A percentile compares a stretch with the other conserved stretches of the same genome.
phyloP scores from a whole-genome alignment of 768 basidiomycete species.

The Pulveroboletus sp. region DNA sequence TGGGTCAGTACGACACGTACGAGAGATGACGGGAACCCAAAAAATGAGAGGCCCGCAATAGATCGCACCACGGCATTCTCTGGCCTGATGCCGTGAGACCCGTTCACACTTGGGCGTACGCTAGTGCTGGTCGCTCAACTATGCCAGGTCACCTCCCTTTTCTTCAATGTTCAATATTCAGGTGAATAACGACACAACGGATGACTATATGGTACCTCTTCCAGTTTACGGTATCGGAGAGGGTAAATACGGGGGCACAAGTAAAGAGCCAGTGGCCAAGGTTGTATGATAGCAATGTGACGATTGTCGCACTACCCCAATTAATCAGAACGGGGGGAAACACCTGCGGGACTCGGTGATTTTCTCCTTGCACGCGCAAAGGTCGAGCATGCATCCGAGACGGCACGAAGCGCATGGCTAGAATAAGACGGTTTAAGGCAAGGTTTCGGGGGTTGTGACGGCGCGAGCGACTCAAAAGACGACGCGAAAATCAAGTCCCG shows the following conservation, averaged over 20 bases:
- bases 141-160: not conserved
- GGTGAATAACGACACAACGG: not conserved
- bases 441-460: not conserved
- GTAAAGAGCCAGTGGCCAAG: not conserved
- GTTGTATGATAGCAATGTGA: not conserved
- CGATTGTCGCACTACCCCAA: not conserved
- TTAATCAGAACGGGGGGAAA: not conserved
- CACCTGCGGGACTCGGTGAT: not conserved
- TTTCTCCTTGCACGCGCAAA: constrained; percentile 14
- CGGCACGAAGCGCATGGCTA: constrained; percentile 21
- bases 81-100: no score
- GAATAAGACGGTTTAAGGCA: constrained; percentile 10
- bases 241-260: not conserved
- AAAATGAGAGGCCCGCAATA: no score
- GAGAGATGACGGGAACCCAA: no score
- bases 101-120: no score
- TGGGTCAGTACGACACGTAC: no score
- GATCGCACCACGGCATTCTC: no score
- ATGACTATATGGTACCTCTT: not conserved
- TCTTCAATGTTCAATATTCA: not conserved
- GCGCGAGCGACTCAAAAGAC: constrained; percentile 2
- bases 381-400: constrained; percentile 24
- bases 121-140: not conserved
- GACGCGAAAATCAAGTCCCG: constrained; percentile 8
- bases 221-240: not conserved